phyloP scores from a whole-genome alignment of 2,329 filamentous ascomycete species.

The Hypomyces perniciosus region DNA sequence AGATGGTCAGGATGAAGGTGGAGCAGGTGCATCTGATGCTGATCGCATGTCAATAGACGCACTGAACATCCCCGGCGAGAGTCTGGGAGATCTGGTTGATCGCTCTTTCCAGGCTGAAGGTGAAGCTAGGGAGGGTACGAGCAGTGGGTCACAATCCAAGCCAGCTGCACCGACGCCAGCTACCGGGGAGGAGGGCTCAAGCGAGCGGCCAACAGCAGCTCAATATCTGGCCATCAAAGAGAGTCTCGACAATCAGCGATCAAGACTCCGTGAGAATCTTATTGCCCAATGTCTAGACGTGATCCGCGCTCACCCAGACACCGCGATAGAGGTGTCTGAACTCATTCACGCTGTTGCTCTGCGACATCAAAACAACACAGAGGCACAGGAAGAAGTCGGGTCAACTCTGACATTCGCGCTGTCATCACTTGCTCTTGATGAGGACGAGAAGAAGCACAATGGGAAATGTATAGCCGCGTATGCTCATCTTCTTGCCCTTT shows the following conservation, averaged over 20 bases:
- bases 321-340: slow-evolving; percentile 87
- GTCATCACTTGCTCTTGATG: slow-evolving; percentile 58
- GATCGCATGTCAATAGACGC: slow-evolving; percentile 35
- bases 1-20: slow-evolving; percentile 21
- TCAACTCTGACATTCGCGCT: slow-evolving; percentile 79
- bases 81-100: slow-evolving; percentile 24
- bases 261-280: slow-evolving; percentile 65
- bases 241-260: slow-evolving; percentile 70
- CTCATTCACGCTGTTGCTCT: slow-evolving; percentile 70
- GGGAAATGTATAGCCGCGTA: slow-evolving; percentile 70
- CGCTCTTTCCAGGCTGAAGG: slow-evolving; percentile 17
- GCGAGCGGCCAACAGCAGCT: slow-evolving; percentile 14
- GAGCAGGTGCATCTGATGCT: slow-evolving; percentile 23
- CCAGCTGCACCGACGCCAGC: slow-evolving; percentile 9
- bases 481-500: slow-evolving; percentile 81
- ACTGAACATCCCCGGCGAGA: slow-evolving; percentile 23
- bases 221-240: slow-evolving; percentile 50
- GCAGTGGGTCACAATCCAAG: slow-evolving; percentile 17
- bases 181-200: slow-evolving; percentile 12
- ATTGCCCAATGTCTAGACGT: slow-evolving; percentile 90
- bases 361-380: slow-evolving; percentile 46
- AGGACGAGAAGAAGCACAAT: slow-evolving; percentile 59
- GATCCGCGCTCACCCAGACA: slow-evolving; percentile 77
- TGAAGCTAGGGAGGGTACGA: slow-evolving; percentile 15
- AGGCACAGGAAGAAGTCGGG: slow-evolving; percentile 65